Evolutionary conservation across 805 yeast genomes (phyloP).

Genomic region (Candida koratica): DNA sequence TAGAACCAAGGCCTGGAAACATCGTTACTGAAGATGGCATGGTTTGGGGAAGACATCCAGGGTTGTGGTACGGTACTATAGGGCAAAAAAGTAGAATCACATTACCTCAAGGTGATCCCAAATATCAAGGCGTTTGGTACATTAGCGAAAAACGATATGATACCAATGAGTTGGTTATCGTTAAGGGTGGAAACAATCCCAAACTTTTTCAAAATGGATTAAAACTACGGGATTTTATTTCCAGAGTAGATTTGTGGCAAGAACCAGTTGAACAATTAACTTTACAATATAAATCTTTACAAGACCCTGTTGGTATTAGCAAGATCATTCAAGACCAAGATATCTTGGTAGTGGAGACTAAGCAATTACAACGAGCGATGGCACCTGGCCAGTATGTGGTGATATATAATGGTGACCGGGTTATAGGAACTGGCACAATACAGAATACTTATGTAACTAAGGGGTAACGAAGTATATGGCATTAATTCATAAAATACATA

Average conservation of each 20-base stretch:
- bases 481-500: conserved; percentile 2
- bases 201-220: conserved; percentile 43
- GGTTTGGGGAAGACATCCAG: conserved; percentile 78
- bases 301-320: conserved; percentile 45
- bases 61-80: conserved; percentile 92
- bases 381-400: conserved; percentile 89
- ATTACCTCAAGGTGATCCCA: conserved; percentile 86
- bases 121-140: conserved; percentile 78
- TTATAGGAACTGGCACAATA: conserved; percentile 53
- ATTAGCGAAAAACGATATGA: conserved; percentile 65
- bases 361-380: conserved; percentile 58
- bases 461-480: conserved; percentile 1
- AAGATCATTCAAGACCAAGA: conserved; percentile 16
- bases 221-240: conserved; percentile 43
- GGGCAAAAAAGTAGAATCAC: conserved; percentile 81
- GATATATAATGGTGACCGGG: conserved; percentile 59
- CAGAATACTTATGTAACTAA: conserved; percentile 10
- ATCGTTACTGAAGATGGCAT: conserved; percentile 72
- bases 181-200: conserved; percentile 60
- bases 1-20: conserved; percentile 71
- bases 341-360: conserved; percentile 36
- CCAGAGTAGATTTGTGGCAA: conserved; percentile 32
- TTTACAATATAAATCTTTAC: conserved; percentile 74
- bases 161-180: conserved; percentile 75
- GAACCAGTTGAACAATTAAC: conserved; percentile 10